These are phyloP conservation scores for Jasminum sambac DNA, from an alignment of 257 asterid species.

Conservation along the genomic window DNA sequence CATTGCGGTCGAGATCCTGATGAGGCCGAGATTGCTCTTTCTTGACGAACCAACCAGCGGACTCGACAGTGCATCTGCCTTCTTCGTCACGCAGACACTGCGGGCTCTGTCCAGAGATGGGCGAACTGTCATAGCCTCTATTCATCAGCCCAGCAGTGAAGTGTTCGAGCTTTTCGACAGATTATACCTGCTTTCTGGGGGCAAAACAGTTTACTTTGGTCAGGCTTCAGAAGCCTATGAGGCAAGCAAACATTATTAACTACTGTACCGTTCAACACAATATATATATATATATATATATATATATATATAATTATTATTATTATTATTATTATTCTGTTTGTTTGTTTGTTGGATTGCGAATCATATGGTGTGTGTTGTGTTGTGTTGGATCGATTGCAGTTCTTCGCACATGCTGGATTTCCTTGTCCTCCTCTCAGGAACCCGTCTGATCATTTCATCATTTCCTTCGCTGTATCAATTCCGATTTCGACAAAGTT, in stretches of 20 bases:
- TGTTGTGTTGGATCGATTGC: slow-evolving; percentile 25
- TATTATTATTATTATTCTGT: too few species aligned
- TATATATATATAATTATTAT: too few species aligned
- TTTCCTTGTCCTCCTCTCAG: slow-evolving; percentile 94
- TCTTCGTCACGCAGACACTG: slow-evolving; percentile 90
- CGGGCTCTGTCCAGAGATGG: slow-evolving; percentile 87
- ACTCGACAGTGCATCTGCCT: slow-evolving; percentile 97
- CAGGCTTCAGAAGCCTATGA: slow-evolving; percentile 86
- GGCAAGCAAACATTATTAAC: slow-evolving; percentile 40
- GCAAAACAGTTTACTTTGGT: slow-evolving; percentile 88
- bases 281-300: too few species aligned
- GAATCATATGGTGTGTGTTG: background rate
- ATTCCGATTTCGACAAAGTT: slow-evolving; percentile 92
- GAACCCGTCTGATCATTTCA: slow-evolving; percentile 95
- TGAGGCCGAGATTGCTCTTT: slow-evolving; percentile 91
- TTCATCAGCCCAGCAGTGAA: slow-evolving; percentile 98
- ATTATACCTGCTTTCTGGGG: slow-evolving; percentile 81
- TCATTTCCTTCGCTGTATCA: slow-evolving; percentile 90
- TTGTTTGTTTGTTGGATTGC: too few species aligned
- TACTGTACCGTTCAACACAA: background rate
- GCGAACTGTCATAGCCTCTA: slow-evolving; percentile 88
- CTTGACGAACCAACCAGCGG: slow-evolving; percentile 99
- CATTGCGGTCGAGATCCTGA: slow-evolving; percentile 85
- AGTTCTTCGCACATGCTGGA: slow-evolving; percentile 96
- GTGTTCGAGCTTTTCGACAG: slow-evolving; percentile 93